Conservation (phyloP, 192 early-diverging fungal genomes). For the Glomus cerebriforme region DNA sequence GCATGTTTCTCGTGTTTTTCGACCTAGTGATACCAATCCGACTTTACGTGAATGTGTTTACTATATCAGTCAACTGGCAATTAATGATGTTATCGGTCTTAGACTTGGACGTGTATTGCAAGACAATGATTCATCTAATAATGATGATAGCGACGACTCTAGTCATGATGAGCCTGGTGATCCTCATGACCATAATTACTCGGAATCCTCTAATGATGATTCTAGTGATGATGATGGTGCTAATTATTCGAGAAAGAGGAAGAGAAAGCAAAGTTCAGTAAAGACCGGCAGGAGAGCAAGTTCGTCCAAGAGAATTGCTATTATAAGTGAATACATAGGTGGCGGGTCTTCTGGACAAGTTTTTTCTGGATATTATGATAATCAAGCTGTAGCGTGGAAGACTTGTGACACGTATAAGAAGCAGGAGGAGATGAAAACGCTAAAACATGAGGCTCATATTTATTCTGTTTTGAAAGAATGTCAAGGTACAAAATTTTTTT, state of each 20-base stretch:
- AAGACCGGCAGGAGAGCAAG: background rate
- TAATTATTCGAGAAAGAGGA: background rate
- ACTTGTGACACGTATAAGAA: constrained; percentile 17
- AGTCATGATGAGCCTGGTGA: background rate
- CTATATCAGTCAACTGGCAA: background rate
- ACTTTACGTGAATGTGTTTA: constrained; percentile 24
- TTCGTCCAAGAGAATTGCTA: constrained; percentile 4
- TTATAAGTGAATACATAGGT: constrained; percentile 11
- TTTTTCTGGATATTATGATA: constrained; percentile 13
- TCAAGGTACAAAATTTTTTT: constrained; percentile 14
- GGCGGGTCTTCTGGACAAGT: background rate
- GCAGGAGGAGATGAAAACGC: background rate
- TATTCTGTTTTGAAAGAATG: constrained; percentile 24
- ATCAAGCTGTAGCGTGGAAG: constrained; percentile 13
- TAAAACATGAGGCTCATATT: constrained; percentile 7
- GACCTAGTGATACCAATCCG: background rate
- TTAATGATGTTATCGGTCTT: too few species aligned
- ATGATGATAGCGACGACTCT: background rate
- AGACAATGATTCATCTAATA: background rate
- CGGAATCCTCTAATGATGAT: background rate
- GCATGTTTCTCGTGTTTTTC: constrained; percentile 12
- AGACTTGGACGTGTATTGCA: background rate
- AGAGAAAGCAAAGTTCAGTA: background rate
- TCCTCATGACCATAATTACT: background rate
- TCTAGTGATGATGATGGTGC: background rate